A percentile compares a stretch with the other conserved stretches of the same genome.
Evolutionary conservation across 176 grass and related monocot genomes (phyloP).

Genomic region (Rhipidocladum racemiflorum): DNA sequence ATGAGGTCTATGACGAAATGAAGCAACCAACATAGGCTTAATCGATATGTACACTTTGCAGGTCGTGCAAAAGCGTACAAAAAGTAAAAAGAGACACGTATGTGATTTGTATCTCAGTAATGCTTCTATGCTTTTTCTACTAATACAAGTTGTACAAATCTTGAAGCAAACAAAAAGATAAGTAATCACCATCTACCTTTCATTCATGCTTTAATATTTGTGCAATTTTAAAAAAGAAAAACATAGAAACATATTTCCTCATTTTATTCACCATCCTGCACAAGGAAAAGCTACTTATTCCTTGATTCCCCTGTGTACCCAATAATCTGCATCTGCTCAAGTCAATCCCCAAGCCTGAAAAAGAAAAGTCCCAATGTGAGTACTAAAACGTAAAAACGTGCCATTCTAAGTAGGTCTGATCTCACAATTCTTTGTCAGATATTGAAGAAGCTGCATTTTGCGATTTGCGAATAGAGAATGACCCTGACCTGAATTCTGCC

Average conservation of each 20-base stretch:
- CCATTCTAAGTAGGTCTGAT: neutral
- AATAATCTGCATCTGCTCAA: conserved; percentile 8
- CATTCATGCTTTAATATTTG: no score
- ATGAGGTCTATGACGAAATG: neutral
- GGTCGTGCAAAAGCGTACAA: neutral
- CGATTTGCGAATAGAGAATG: neutral
- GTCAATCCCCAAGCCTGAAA: conserved; percentile 56
- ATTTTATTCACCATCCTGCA: neutral
- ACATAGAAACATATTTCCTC: no score
- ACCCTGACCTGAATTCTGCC: conserved; percentile 53
- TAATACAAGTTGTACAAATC: no score
- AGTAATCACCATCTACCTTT: no score
- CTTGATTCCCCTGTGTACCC: neutral
- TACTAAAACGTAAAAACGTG: neutral
- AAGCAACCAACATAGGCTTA: neutral
- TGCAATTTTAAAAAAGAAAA: no score
- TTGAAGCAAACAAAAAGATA: no score
- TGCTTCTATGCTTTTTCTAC: no score
- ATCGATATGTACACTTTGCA: conserved; percentile 9
- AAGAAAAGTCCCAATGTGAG: neutral
- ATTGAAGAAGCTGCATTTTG: neutral
- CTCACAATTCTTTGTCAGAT: neutral
- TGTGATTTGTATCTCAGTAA: neutral
- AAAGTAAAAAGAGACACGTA: neutral
- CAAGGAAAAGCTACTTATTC: neutral